Evolutionary conservation across 495 filamentous ascomycete species (phyloP).

Genomic region (Filosporella fistucella): DNA sequence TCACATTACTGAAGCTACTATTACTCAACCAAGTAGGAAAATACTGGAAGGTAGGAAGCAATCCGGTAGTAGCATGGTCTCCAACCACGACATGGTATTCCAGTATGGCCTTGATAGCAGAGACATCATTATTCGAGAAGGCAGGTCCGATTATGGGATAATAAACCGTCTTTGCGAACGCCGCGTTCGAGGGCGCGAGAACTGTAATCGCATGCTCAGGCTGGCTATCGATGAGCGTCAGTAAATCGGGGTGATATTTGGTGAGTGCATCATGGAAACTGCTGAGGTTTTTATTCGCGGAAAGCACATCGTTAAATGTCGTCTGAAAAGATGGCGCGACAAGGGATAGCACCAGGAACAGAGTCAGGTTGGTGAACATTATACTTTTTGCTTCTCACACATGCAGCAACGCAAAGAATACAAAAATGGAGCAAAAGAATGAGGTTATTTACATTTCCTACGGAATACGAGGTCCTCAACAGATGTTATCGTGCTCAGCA

Average conservation of each 20-base stretch:
- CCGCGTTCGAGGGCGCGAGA: constrained; percentile 2
- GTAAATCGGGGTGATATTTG: constrained; percentile 5
- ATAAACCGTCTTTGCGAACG: constrained; percentile 5
- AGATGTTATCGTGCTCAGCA: too few species aligned
- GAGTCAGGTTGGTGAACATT: too few species aligned
- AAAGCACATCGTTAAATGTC: background rate
- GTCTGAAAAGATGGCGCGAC: background rate
- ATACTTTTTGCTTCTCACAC: too few species aligned
- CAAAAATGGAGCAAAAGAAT: too few species aligned
- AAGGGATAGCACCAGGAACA: too few species aligned
- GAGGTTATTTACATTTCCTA: too few species aligned
- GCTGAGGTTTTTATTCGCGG: background rate
- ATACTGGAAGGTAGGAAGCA: constrained; percentile 1
- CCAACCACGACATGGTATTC: background rate
- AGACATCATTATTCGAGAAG: constrained; percentile 4
- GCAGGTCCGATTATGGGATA: constrained; percentile 3
- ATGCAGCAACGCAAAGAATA: too few species aligned
- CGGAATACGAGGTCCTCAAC: too few species aligned
- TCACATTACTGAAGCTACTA: constrained; percentile 13
- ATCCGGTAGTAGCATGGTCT: background rate
- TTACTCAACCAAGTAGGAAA: constrained; percentile 4
- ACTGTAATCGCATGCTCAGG: constrained; percentile 3
- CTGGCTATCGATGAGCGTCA: constrained; percentile 3
- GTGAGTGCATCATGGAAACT: constrained; percentile 4
- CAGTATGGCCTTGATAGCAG: background rate